Base-by-base conservation (phyloP, 139 green algal genomes). In the Eudorina sp. region DNA sequence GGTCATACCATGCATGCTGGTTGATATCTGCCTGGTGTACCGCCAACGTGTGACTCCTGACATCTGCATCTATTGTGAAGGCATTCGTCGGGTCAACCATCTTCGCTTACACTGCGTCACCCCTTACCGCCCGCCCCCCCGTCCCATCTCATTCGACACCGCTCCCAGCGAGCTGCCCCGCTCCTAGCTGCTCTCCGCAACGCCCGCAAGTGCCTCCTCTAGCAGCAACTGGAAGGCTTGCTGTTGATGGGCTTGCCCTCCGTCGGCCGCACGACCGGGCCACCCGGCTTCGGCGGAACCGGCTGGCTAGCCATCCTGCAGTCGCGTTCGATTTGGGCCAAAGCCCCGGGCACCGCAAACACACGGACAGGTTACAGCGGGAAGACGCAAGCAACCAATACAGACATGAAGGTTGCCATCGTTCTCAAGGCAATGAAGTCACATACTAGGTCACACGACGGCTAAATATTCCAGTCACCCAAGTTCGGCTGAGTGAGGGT, bases 261-360 rank as follows among this genome's bases (percentile, higher is more conserved):
- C 73, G 96, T 96, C 29, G 93, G 91, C 89, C 98, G 95, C 27
- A 94, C 97, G 53, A 90, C 89, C 4, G 85, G 95, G n/a, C 92
- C 92, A 13, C 93, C 93, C 40, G 77, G 31, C 89, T 95, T 95
- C 53, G 93, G 93, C 41, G 96, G 90, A 60, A 95, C 94, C 14
- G 97, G 97, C 93, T 98, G 96, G 46, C 89, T 96, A 16, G 96
- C 96, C 97, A 99, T 99, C 88, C 97, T 95, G 91, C 41, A 34
- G 58, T n/a, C n/a, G n/a, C n/a, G n/a, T n/a, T n/a, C n/a, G n/a
- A n/a, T n/a, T n/a, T n/a, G n/a, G n/a, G n/a, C n/a, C n/a, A n/a
- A n/a, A n/a, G n/a, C n/a, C n/a, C n/a, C n/a, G n/a, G n/a, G n/a
- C n/a, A n/a, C n/a, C n/a, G n/a, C n/a, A n/a, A n/a, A n/a, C n/a